Evolutionary conservation across 1,284 basidiomycete species (phyloP), one percentile per base, ranked within the genome.

Genomic region (Moniliophthora roreri): DNA sequence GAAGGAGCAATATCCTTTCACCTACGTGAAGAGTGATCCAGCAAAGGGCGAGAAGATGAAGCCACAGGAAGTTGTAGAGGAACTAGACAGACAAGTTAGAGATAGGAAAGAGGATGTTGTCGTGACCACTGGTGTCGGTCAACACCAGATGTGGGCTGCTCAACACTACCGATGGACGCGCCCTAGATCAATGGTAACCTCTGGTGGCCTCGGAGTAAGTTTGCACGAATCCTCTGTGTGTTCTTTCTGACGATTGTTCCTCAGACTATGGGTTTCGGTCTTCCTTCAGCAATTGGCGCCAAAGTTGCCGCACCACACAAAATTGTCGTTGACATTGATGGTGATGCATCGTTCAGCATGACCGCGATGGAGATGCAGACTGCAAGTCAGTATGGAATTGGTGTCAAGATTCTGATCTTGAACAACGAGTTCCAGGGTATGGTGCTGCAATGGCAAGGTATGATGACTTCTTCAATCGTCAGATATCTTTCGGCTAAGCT

Each of bases 101-200:
- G 78, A 83, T 56, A 80, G 79, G 66, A 97, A 99, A 78, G 89
- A 94, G 51, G 85, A 98, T 40, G 82, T 98, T 26, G 77, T 99
- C 63, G 76, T 99, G 58, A 75, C 93, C 2, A 98, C 97, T 2
- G 96, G 96, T 64, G 97, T 99, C 21, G 97, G 97, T 4, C 96
- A 98, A 72, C 96, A 99, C 75, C 96, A 99, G 74, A 99, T 99
- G 96, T 99, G 95, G 95, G 95, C 96, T 1, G 93, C 93, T 45
- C 97, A 99, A 72, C 81, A 91, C 71, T 98, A 86, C 74, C 81
- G 95, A 61, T 98, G 95, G 95, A 89, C 77, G 55, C 72, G 87
- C 50, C 96, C 96, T 0, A 81, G 88, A 39, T 82, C 91, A 34
- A 91, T 95, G 88, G 86, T 99, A 56, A 95, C 95, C 7, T 96